A percentile compares a stretch with the other conserved stretches of the same genome.
Evolutionary conservation across 306 rosid genomes (phyloP).

Genomic region (Vigna mungo): DNA sequence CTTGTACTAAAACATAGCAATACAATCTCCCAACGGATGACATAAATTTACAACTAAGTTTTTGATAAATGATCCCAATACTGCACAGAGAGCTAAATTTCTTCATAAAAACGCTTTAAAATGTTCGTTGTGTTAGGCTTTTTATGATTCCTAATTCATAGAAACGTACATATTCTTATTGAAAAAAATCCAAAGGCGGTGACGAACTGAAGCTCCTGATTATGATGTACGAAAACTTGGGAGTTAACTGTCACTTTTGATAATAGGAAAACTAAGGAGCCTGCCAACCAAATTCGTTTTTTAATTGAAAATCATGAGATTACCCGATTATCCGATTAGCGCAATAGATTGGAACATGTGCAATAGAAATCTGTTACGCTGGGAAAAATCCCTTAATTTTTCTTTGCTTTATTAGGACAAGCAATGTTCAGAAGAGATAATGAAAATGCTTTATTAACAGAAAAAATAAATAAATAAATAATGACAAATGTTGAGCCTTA

Average conservation of each 20-base stretch:
- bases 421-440: background rate
- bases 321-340: background rate
- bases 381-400: constrained; percentile 11
- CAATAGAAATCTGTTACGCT: background rate
- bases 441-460: background rate
- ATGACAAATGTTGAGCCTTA: background rate
- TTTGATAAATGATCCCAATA: constrained; percentile 8
- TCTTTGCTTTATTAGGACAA: constrained; percentile 4
- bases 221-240: background rate
- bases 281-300: background rate
- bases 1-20: constrained; percentile 4
- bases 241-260: constrained; percentile 3
- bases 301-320: constrained; percentile 7
- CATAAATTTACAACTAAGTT: constrained; percentile 13
- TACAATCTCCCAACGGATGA: constrained; percentile 23
- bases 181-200: background rate
- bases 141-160: background rate
- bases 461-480: background rate
- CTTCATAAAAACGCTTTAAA: background rate
- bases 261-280: constrained; percentile 9
- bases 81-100: background rate
- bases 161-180: background rate
- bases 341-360: constrained; percentile 8
- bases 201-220: constrained; percentile 23
- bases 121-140: background rate